A percentile compares a stretch with the other conserved stretches of the same genome.
phyloP scores from a whole-genome alignment of 371 early-diverging fungal species.

The Mortierella polycephala region DNA sequence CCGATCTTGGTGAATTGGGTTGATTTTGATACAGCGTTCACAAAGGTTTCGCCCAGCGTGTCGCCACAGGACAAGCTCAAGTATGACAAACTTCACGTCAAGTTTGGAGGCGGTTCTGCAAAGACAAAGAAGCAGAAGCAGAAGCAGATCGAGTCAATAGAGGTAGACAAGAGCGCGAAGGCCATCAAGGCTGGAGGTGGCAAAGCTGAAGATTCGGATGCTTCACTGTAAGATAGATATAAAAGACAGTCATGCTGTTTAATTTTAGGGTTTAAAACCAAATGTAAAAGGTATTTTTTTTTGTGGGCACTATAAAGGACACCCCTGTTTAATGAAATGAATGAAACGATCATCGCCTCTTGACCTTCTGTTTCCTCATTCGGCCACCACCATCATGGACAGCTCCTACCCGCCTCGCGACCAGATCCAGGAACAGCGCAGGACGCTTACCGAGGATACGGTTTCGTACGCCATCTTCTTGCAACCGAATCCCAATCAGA shows the following conservation, averaged over 20 bases:
- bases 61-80: conserved; percentile 64
- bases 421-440: conserved; percentile 40
- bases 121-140: conserved; percentile 34
- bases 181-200: neutral
- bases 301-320: too few relatives aligned
- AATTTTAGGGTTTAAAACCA: too few relatives aligned
- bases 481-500: neutral
- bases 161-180: neutral
- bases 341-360: too few relatives aligned
- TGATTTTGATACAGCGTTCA: conserved; percentile 87
- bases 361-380: neutral
- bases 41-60: conserved; percentile 87
- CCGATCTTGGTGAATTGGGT: conserved; percentile 68
- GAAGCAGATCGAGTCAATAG: conserved; percentile 19
- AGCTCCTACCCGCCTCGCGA: conserved; percentile 27
- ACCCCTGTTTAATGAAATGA: too few relatives aligned
- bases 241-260: too few relatives aligned
- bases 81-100: conserved; percentile 67
- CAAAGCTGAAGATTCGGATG: conserved; percentile 33
- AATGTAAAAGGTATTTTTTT: too few relatives aligned
- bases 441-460: conserved; percentile 39
- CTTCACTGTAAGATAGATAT: conserved; percentile 24
- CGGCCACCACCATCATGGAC: conserved; percentile 16
- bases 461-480: conserved; percentile 46
- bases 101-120: conserved; percentile 63